A percentile compares a stretch with the other conserved stretches of the same genome.
These are phyloP conservation scores for Ganoderma lingzhi DNA, from an alignment of 1,284 basidiomycete species.

Conservation along the genomic window DNA sequence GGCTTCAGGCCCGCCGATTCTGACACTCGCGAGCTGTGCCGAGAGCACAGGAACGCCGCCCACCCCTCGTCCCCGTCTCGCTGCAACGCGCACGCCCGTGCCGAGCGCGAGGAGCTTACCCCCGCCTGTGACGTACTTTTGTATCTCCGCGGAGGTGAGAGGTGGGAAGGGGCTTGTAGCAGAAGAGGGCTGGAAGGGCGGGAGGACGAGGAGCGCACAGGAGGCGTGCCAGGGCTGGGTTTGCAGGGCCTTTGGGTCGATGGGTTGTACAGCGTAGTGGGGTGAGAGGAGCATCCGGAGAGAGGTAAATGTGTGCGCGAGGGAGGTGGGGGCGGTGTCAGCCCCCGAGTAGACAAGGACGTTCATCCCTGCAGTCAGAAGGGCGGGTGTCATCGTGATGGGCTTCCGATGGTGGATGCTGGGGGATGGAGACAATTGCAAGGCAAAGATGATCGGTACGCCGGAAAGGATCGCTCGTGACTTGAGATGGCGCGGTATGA, in stretches of 20 bases:
- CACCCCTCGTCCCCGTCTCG: not conserved
- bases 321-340: constrained; percentile 67
- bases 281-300: constrained; percentile 71
- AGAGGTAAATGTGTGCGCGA: constrained; percentile 60
- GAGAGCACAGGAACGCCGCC: not conserved
- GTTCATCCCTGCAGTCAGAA: constrained; percentile 57
- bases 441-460: not conserved
- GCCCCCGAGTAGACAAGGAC: constrained; percentile 84
- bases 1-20: not conserved
- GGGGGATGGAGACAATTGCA: too few relatives aligned
- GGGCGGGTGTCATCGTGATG: too few relatives aligned
- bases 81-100: constrained; percentile 38
- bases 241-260: constrained; percentile 63
- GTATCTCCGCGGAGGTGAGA: constrained; percentile 64
- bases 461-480: not conserved
- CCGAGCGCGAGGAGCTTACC: constrained; percentile 54
- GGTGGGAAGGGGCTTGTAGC: constrained; percentile 60
- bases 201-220: constrained; percentile 84
- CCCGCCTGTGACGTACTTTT: constrained; percentile 71
- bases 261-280: constrained; percentile 80
- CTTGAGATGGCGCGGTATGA: not conserved
- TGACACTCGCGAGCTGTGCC: not conserved
- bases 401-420: too few relatives aligned
- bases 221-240: constrained; percentile 79
- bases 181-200: constrained; percentile 59